Percentiles rank a stretch among this genome's conserved stretches.
phyloP scores from a whole-genome alignment of 805 yeast genomes.

The Limtongozyma cylindracea region DNA sequence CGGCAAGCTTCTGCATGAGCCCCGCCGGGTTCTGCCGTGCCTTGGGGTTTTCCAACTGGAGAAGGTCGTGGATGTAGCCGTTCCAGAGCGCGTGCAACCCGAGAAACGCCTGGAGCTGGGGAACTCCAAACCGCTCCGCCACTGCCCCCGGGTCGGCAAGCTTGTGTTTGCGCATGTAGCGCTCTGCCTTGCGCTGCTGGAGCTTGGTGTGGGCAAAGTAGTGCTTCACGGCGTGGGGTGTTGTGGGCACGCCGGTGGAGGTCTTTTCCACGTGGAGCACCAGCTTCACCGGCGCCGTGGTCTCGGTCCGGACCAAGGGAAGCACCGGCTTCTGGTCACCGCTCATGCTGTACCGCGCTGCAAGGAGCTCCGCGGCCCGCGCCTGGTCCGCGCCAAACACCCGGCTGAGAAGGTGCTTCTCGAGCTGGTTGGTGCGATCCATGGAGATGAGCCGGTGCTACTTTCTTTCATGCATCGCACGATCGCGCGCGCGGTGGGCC shows the following conservation, averaged over 20 bases:
- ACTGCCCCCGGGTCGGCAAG: conserved; percentile 5
- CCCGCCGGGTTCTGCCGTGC: conserved; percentile 5
- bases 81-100: conserved; percentile 49
- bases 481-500: not conserved
- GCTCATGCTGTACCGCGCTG: conserved; percentile 15
- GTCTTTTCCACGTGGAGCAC: conserved; percentile 1
- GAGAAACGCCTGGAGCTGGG: conserved; percentile 21
- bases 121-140: conserved; percentile 7
- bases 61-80: conserved; percentile 31
- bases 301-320: conserved; percentile 11
- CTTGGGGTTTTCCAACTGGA: conserved; percentile 9
- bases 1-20: conserved; percentile 30
- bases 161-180: conserved; percentile 3
- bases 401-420: conserved; percentile 17
- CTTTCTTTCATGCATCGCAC: not conserved
- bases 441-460: conserved; percentile 3
- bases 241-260: conserved; percentile 1
- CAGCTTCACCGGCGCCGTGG: conserved; percentile 1
- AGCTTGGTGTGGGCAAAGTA: conserved; percentile 12
- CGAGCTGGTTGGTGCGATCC: conserved; percentile 18
- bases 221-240: conserved; percentile 12
- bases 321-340: conserved; percentile 22
- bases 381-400: conserved; percentile 11
- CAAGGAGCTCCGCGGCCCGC: conserved; percentile 14
- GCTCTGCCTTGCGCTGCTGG: conserved; percentile 14